Conservation (phyloP, 306 rosid species). For the Quercus gilva region DNA sequence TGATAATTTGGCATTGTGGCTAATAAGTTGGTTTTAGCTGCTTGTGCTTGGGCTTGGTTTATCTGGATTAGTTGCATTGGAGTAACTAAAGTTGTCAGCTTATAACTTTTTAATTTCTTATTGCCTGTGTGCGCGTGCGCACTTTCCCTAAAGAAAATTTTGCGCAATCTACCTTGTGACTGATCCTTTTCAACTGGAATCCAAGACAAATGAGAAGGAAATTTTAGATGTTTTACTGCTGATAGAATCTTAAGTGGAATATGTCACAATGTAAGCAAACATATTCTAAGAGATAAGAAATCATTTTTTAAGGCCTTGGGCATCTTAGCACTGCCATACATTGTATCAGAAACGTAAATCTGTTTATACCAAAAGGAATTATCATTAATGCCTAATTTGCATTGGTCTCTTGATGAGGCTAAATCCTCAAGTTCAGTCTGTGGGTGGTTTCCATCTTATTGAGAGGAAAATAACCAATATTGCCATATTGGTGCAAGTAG, state of each 20-base stretch:
- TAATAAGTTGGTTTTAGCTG: background rate
- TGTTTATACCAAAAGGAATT: background rate
- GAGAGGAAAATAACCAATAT: background rate
- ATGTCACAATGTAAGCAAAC: background rate
- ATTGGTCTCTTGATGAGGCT: background rate
- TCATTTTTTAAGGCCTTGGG: background rate
- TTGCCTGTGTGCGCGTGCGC: background rate
- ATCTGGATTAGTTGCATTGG: conserved; percentile 9
- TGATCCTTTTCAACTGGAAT: background rate
- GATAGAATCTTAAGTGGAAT: background rate
- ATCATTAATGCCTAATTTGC: background rate
- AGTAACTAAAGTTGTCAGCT: conserved; percentile 2
- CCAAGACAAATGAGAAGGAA: background rate
- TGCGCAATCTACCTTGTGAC: background rate
- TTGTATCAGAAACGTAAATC: background rate
- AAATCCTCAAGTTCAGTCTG: background rate
- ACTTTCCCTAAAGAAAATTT: background rate
- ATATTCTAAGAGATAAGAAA: background rate
- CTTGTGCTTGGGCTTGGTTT: background rate
- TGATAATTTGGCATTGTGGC: conserved; percentile 2
- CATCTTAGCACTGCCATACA: no score
- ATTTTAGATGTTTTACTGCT: background rate
- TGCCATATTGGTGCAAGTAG: background rate
- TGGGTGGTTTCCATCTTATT: background rate
- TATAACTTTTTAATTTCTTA: background rate